Percentiles rank a stretch among this genome's conserved stretches.
Conservation (phyloP, 495 filamentous ascomycete species). For the Xanthoparmelia taractica region DNA sequence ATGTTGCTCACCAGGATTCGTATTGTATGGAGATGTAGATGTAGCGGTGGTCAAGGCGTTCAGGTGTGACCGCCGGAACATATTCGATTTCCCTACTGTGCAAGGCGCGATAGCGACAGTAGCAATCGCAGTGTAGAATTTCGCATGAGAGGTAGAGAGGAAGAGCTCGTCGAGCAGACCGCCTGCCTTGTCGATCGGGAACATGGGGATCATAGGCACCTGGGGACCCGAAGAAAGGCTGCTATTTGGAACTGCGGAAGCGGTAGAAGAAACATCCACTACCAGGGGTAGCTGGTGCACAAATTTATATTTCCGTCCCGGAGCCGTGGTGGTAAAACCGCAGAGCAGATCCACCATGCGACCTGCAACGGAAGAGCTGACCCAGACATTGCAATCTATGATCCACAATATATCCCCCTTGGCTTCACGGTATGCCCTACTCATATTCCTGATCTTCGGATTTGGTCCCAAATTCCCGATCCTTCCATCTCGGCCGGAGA, state of each 20-base stretch:
- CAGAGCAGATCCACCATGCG: slow-evolving; percentile 82
- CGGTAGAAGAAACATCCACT: slow-evolving; percentile 54
- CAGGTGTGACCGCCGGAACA: slow-evolving; percentile 92
- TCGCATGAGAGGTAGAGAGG: slow-evolving; percentile 87
- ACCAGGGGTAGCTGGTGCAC: slow-evolving; percentile 90
- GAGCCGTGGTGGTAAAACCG: slow-evolving; percentile 45
- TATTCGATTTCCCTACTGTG: slow-evolving; percentile 94
- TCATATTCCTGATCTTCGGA: slow-evolving; percentile 97
- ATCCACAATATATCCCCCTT: slow-evolving; percentile 91
- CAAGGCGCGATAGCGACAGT: slow-evolving; percentile 85
- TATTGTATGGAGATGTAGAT: slow-evolving; percentile 29
- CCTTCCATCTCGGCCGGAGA: slow-evolving; percentile 47
- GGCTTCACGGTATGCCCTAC: slow-evolving; percentile 87
- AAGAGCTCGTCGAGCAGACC: slow-evolving; percentile 90
- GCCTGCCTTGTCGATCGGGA: slow-evolving; percentile 44
- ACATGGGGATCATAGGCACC: slow-evolving; percentile 26
- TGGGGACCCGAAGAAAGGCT: slow-evolving; percentile 19
- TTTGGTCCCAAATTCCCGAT: slow-evolving; percentile 74
- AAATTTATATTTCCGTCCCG: slow-evolving; percentile 69
- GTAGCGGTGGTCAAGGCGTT: slow-evolving; percentile 60
- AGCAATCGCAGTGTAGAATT: slow-evolving; percentile 98
- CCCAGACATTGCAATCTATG: slow-evolving; percentile 95
- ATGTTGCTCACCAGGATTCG: slow-evolving; percentile 30
- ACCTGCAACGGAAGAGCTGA: slow-evolving; percentile 65
- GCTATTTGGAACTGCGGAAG: slow-evolving; percentile 20